phyloP scores from a whole-genome alignment of 257 asterid genomes.

The Cordia subcordata region DNA sequence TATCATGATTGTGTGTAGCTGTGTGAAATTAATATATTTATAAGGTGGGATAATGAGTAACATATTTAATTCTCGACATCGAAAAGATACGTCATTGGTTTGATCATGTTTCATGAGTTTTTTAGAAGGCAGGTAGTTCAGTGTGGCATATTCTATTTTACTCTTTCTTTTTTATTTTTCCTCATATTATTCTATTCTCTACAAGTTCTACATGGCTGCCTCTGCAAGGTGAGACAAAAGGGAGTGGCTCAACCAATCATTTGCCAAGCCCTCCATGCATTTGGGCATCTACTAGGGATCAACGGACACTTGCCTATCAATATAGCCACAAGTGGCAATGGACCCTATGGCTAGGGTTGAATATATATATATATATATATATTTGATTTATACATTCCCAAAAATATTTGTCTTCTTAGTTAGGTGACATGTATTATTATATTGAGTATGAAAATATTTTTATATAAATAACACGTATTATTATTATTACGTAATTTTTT shows the following conservation, averaged over 20 bases:
- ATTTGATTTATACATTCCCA: too few species aligned
- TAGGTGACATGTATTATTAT: too few species aligned
- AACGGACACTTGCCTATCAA: slow-evolving; percentile 20
- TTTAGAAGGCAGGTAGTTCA: slow-evolving; percentile 4
- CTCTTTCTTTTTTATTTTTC: slow-evolving; percentile 1
- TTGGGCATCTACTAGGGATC: slow-evolving; percentile 17
- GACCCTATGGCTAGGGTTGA: not conserved
- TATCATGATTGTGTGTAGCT: too few species aligned
- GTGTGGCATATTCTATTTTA: slow-evolving; percentile 10
- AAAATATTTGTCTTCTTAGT: too few species aligned
- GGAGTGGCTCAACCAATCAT: slow-evolving; percentile 7
- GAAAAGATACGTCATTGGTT: slow-evolving; percentile 14
- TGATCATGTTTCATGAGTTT: slow-evolving; percentile 25
- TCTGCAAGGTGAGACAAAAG: not conserved
- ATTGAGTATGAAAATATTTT: too few species aligned
- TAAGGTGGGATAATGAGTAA: not conserved
- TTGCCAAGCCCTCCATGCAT: slow-evolving; percentile 11
- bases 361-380: too few species aligned
- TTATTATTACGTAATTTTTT: too few species aligned
- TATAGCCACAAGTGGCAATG: slow-evolving; percentile 13
- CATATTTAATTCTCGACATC: slow-evolving; percentile 1
- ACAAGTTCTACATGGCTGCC: not conserved
- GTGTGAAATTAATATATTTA: not conserved
- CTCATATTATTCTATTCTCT: not conserved
- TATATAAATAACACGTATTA: too few species aligned